Percentiles rank a stretch among this genome's conserved stretches.
phyloP scores from a whole-genome alignment of 1,284 basidiomycete genomes.

The Pseudozyma tsukubaensis region DNA sequence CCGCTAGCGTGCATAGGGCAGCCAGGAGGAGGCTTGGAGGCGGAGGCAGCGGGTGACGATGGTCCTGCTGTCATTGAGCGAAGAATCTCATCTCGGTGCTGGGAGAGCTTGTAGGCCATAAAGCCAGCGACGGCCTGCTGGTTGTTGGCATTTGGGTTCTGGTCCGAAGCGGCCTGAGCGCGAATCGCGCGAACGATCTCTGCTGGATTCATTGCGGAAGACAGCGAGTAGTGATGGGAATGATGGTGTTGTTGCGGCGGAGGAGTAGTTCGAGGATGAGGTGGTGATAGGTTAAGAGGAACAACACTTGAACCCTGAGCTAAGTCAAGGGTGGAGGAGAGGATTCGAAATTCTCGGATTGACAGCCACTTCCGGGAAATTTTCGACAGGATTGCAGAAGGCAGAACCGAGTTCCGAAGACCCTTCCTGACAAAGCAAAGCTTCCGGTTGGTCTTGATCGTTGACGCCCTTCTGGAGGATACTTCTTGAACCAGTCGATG shows the following conservation, averaged over 20 bases:
- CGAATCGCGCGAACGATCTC: slow-evolving; percentile 47
- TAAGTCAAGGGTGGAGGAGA: slow-evolving; percentile 24
- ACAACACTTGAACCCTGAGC: not conserved
- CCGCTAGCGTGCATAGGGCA: slow-evolving; percentile 58
- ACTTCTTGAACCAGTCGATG: too few species aligned
- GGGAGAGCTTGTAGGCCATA: slow-evolving; percentile 49
- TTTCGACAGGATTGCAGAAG: slow-evolving; percentile 11
- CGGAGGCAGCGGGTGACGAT: slow-evolving; percentile 12
- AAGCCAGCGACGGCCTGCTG: slow-evolving; percentile 53
- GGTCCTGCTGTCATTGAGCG: slow-evolving; percentile 18
- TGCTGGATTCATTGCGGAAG: slow-evolving; percentile 28
- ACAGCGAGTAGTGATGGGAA: not conserved
- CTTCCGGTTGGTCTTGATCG: not conserved
- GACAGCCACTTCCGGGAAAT: slow-evolving; percentile 23
- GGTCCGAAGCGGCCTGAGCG: slow-evolving; percentile 31
- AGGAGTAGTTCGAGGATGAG: not conserved
- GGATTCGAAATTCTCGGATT: slow-evolving; percentile 25
- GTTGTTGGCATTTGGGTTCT: slow-evolving; percentile 36
- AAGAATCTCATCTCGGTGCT: slow-evolving; percentile 42
- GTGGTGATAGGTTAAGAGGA: not conserved
- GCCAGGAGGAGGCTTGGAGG: slow-evolving; percentile 41
- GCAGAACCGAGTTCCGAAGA: slow-evolving; percentile 24
- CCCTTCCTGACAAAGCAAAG: slow-evolving; percentile 34
- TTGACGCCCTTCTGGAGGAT: not conserved
- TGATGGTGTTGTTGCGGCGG: not conserved